phyloP scores from a whole-genome alignment of 2,329 filamentous ascomycete genomes.

The Metarhizium album region DNA sequence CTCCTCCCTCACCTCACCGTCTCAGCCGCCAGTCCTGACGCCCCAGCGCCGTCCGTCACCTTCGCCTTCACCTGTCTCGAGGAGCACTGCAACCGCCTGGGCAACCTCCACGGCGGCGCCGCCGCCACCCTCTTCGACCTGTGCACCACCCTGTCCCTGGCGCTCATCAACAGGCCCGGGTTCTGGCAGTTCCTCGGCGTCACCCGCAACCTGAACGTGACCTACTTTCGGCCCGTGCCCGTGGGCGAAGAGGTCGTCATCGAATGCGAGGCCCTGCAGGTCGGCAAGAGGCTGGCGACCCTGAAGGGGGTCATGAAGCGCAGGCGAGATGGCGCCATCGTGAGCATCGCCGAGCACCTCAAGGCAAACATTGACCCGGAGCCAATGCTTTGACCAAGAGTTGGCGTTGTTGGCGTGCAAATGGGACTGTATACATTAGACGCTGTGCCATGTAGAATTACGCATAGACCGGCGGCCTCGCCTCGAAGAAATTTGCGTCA shows the following conservation, averaged over 20 bases:
- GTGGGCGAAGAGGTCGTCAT: slow-evolving; percentile 39
- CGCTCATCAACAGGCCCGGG: slow-evolving; percentile 44
- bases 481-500: too few relatives aligned
- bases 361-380: slow-evolving; percentile 50
- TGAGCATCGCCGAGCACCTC: slow-evolving; percentile 52
- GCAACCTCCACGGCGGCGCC: slow-evolving; percentile 52
- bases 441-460: background rate
- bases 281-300: slow-evolving; percentile 42
- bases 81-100: slow-evolving; percentile 40
- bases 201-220: slow-evolving; percentile 53
- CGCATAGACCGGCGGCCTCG: too few relatives aligned
- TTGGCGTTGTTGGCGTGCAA: background rate
- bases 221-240: slow-evolving; percentile 54
- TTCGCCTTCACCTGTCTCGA: slow-evolving; percentile 40
- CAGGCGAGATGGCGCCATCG: slow-evolving; percentile 38
- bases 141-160: slow-evolving; percentile 48
- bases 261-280: slow-evolving; percentile 45
- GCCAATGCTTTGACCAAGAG: slow-evolving; percentile 16
- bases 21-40: slow-evolving; percentile 21
- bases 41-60: slow-evolving; percentile 27
- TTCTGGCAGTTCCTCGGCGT: slow-evolving; percentile 55
- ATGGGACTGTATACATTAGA: background rate
- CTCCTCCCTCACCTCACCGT: slow-evolving; percentile 32
- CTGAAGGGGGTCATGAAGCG: slow-evolving; percentile 44
- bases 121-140: slow-evolving; percentile 58